phyloP scores from a whole-genome alignment of 805 yeast species.

The Jamesozyma rosinii region DNA sequence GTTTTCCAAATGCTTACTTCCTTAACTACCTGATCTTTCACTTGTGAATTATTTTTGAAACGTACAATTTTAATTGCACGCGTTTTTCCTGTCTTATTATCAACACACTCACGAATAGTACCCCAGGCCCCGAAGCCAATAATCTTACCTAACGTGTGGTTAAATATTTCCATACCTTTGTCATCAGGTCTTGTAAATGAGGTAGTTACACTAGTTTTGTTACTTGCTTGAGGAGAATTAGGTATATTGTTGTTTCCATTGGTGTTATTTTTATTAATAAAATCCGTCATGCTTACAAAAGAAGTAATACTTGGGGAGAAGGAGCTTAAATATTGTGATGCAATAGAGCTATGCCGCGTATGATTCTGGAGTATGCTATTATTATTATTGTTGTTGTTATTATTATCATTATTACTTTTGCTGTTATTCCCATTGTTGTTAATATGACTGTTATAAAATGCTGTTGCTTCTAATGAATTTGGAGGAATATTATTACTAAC shows the following conservation, averaged over 20 bases:
- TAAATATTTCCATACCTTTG: conserved; percentile 58
- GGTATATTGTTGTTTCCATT: conserved; percentile 1
- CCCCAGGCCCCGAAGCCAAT: conserved; percentile 93
- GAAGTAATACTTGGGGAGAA: conserved; percentile 27
- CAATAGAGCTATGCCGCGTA: conserved; percentile 27
- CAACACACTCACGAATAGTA: conserved; percentile 59
- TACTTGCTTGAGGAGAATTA: neutral
- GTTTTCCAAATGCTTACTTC: conserved; percentile 73
- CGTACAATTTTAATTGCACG: conserved; percentile 57
- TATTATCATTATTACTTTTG: neutral
- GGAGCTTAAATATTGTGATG: conserved; percentile 28
- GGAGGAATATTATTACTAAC: neutral
- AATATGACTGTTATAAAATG: neutral
- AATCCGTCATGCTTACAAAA: conserved; percentile 6
- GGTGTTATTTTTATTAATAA: neutral
- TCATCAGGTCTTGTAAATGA: conserved; percentile 36
- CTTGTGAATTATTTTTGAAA: conserved; percentile 40
- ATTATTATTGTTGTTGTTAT: neutral
- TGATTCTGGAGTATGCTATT: neutral
- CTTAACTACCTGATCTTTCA: conserved; percentile 50
- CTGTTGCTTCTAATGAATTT: neutral
- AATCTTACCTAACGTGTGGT: conserved; percentile 56
- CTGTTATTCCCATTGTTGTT: neutral
- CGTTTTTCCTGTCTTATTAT: conserved; percentile 27
- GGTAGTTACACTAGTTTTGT: neutral